phyloP scores from a whole-genome alignment of 1,139 yeast species.

The Protomyces macrosporus region DNA sequence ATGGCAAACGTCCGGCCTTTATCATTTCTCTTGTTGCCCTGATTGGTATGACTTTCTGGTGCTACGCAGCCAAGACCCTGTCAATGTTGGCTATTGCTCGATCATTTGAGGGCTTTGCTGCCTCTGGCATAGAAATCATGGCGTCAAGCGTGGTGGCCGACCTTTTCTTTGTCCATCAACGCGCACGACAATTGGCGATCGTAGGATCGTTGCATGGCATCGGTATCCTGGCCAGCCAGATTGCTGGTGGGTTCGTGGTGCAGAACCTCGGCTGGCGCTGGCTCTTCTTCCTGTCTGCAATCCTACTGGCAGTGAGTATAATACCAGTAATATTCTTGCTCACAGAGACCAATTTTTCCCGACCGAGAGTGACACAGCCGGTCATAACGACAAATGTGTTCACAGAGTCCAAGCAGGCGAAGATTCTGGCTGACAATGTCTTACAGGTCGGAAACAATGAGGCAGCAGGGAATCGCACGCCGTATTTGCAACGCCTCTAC shows the following conservation, averaged over 20 bases:
- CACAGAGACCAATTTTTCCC: background rate
- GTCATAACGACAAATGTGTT: background rate
- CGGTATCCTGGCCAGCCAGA: background rate
- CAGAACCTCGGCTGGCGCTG: background rate
- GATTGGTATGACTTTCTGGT: background rate
- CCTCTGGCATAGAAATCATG: background rate
- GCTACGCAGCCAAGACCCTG: background rate
- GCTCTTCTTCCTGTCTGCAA: background rate
- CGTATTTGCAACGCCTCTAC: background rate
- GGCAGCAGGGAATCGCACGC: background rate
- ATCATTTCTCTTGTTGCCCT: background rate
- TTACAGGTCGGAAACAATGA: background rate
- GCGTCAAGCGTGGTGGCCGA: background rate
- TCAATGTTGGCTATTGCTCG: background rate
- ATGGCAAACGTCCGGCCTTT: constrained; percentile 3
- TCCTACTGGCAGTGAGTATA: background rate
- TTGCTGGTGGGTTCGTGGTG: constrained; percentile 1
- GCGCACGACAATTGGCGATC: background rate
- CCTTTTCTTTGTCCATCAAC: background rate
- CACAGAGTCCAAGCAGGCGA: background rate
- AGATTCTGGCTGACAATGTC: background rate
- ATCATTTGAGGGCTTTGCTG: background rate
- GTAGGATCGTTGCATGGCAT: background rate
- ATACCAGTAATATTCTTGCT: background rate
- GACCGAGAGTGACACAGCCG: background rate